These are phyloP conservation scores for Arabidopsis suecica DNA, from an alignment of 345 rosid genomes.

Conservation along the genomic window DNA sequence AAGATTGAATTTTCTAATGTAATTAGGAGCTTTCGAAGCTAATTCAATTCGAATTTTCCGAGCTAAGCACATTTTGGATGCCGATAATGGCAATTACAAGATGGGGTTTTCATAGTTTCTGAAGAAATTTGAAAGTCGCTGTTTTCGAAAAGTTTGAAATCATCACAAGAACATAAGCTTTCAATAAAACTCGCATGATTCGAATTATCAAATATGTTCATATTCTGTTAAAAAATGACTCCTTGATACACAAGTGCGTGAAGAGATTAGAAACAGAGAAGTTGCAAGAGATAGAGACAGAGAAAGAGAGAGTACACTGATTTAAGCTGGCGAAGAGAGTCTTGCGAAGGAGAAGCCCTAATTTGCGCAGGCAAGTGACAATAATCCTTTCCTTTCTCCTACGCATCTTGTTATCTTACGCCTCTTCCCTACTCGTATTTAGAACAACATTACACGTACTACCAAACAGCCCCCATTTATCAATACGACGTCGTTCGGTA, in stretches of 20 bases:
- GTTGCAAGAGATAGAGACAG: neutral
- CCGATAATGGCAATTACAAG: conserved; percentile 12
- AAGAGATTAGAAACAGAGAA: conserved; percentile 19
- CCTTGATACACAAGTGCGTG: conserved; percentile 9
- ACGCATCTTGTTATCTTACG: conserved; percentile 66
- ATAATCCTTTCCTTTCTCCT: conserved; percentile 44
- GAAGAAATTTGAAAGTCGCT: conserved; percentile 3
- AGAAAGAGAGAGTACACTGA: conserved; percentile 37
- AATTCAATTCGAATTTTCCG: conserved; percentile 19
- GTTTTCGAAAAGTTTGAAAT: conserved; percentile 10
- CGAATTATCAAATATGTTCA: neutral
- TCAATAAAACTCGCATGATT: conserved; percentile 17
- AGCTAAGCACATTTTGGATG: conserved; percentile 33
- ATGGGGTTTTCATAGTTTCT: conserved; percentile 24
- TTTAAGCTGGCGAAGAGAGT: conserved; percentile 31
- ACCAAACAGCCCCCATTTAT: conserved; percentile 34
- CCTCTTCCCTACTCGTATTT: conserved; percentile 30
- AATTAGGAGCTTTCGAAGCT: conserved; percentile 19
- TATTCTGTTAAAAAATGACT: conserved; percentile 9
- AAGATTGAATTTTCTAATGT: neutral
- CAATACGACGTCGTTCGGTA: neutral
- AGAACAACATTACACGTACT: neutral
- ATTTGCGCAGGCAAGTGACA: conserved; percentile 73
- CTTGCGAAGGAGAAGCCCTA: conserved; percentile 59
- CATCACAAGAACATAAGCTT: neutral